These are phyloP conservation scores for Rhododendron griersonianum DNA, from an alignment of 148 eudicot genomes.

Conservation along the genomic window DNA sequence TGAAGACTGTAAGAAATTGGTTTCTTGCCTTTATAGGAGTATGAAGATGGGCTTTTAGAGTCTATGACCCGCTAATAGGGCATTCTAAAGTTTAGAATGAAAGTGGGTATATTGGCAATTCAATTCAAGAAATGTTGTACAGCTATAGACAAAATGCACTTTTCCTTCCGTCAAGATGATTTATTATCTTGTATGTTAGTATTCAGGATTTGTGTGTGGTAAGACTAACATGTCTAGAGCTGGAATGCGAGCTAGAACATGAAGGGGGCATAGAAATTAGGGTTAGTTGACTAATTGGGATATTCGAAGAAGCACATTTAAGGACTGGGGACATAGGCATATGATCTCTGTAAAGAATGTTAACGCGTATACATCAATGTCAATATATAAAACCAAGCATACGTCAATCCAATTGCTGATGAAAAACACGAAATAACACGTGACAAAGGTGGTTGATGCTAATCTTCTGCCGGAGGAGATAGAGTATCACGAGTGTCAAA, in stretches of 20 bases:
- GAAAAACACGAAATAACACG: background rate
- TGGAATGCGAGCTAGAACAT: background rate
- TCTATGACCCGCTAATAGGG: background rate
- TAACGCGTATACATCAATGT: no score
- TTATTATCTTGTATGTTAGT: background rate
- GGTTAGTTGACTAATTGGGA: background rate
- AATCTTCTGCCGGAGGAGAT: background rate
- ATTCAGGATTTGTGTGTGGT: background rate
- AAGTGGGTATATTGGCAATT: background rate
- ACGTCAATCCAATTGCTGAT: background rate
- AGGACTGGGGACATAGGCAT: background rate
- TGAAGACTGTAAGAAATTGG: background rate
- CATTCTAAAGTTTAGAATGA: background rate
- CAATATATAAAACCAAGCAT: background rate
- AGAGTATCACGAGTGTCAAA: background rate
- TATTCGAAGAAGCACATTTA: background rate
- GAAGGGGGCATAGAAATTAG: background rate
- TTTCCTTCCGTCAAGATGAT: background rate
- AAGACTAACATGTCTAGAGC: background rate
- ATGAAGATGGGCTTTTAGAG: background rate
- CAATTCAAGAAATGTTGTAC: background rate
- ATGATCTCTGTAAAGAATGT: background rate
- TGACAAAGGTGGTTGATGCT: background rate
- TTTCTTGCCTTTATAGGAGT: no score
- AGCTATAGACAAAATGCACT: background rate